Base-by-base conservation (phyloP, 148 eudicot genomes). In the Chenopodium berlandieri region DNA sequence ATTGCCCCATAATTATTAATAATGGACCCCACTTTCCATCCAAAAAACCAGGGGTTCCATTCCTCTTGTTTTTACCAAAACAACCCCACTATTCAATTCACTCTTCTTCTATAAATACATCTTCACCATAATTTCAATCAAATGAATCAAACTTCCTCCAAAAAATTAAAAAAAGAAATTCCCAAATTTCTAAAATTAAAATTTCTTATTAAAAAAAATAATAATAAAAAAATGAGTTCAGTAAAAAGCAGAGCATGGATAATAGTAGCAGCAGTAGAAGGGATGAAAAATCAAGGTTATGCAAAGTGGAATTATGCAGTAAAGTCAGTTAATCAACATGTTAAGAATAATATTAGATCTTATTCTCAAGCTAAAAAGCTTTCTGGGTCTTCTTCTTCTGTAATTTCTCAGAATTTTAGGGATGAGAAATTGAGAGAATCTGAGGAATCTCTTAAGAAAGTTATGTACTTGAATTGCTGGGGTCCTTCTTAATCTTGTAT, bases 381-480 rank as follows among this genome's bases (percentile, higher is more conserved):
- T 9, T 78, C 80, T 65, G 65, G n/a, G 7, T 40, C 79, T 22
- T 77, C 79, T 10, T 48, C 79, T 16, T 66, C 73, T 71, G 66
- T 56, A 0, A 60, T 72, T 58, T 58, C 76, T 6, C 64, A 34
- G 1, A 80, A 60, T 16, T 2, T 80, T 60, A 80, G 76, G 19
- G 70, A 80, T 32, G 70, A 80, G 8, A 44, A 73, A 37, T 34
- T 80, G 44, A 62, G 64, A 9, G 63, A 74, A 16, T 31, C 78
- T 16, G 83, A 73, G n/a, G 78, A 80, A 30, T 74, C 78, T 30
- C 54, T 80, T 19, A 80, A 56, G 17, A 73, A 73, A 64, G 82
- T 83, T 16, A 66, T 83, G 82, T 83, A 73, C 46, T 65, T 83
- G 58, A 83, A 77, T 17, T 50, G 75, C 71, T 78, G 81, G 81